These are phyloP conservation scores for Neonothopanus nambi DNA, from an alignment of 1,284 basidiomycete genomes.

Conservation along the genomic window DNA sequence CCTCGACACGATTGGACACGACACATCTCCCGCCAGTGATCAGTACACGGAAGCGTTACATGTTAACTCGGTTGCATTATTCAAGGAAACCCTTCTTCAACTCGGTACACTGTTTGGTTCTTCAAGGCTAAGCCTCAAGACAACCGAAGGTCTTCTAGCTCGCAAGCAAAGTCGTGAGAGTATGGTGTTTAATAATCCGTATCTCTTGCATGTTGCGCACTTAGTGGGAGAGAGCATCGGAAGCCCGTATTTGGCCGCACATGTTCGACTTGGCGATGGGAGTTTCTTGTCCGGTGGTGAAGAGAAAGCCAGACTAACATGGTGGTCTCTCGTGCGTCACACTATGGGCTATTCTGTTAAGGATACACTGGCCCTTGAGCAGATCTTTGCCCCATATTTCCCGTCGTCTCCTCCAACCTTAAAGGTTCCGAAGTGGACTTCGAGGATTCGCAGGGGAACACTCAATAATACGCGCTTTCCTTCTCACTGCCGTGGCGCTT, in stretches of 20 bases:
- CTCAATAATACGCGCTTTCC: not conserved
- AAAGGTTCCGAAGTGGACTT: conserved; percentile 3
- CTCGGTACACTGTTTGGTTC: conserved; percentile 72
- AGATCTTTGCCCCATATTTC: conserved; percentile 9
- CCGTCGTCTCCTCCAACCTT: not conserved
- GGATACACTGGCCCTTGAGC: conserved; percentile 42
- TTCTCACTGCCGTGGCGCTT: conserved; percentile 19
- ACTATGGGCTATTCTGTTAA: conserved; percentile 39
- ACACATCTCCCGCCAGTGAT: conserved; percentile 26
- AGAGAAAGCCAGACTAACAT: conserved; percentile 46
- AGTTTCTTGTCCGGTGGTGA: conserved; percentile 47
- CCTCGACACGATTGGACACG: conserved; percentile 47
- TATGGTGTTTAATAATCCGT: conserved; percentile 55
- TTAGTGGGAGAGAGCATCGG: conserved; percentile 47
- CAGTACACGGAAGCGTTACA: conserved; percentile 48
- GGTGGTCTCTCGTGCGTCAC: conserved; percentile 56
- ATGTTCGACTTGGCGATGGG: conserved; percentile 70
- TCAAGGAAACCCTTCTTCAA: conserved; percentile 51
- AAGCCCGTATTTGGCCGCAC: conserved; percentile 59
- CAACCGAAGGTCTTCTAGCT: conserved; percentile 35
- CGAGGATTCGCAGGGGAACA: not conserved
- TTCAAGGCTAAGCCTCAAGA: conserved; percentile 55
- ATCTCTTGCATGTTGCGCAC: conserved; percentile 42
- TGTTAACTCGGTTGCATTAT: conserved; percentile 40
- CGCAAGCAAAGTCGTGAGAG: conserved; percentile 46